Percentiles rank a stretch among this genome's conserved stretches.
phyloP scores from a whole-genome alignment of 176 grass and related monocot genomes.

The Typha latifolia region DNA sequence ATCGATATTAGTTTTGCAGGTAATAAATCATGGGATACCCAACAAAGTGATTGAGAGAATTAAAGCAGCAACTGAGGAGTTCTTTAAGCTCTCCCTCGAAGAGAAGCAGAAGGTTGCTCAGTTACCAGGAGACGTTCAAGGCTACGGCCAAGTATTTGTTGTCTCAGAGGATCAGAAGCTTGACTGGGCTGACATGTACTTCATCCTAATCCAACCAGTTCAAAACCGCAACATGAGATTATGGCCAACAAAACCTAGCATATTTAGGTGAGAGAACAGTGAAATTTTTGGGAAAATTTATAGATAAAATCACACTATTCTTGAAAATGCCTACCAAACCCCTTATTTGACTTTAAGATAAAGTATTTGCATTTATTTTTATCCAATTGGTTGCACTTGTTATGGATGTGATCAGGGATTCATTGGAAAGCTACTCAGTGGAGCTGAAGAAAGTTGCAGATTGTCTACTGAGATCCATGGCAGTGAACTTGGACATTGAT shows the following conservation, averaged over 20 bases:
- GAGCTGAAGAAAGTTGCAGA: slow-evolving; percentile 24
- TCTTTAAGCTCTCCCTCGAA: slow-evolving; percentile 31
- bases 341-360: no score
- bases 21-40: slow-evolving; percentile 35
- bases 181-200: slow-evolving; percentile 46
- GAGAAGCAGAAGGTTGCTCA: slow-evolving; percentile 24
- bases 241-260: slow-evolving; percentile 23
- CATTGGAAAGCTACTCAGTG: slow-evolving; percentile 22
- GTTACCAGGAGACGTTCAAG: slow-evolving; percentile 25
- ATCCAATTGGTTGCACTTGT: not conserved
- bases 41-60: slow-evolving; percentile 14
- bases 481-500: slow-evolving; percentile 27
- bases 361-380: no score
- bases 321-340: no score
- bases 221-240: slow-evolving; percentile 22
- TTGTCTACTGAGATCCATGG: slow-evolving; percentile 24
- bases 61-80: slow-evolving; percentile 6
- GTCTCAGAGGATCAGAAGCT: slow-evolving; percentile 43
- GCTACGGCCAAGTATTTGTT: slow-evolving; percentile 50
- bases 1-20: no score
- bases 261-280: slow-evolving; percentile 28
- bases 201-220: slow-evolving; percentile 30
- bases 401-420: slow-evolving; percentile 14
- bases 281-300: not conserved
- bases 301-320: no score